phyloP scores from a whole-genome alignment of 1,139 yeast genomes.

The Magnusiomyces clavatus region DNA sequence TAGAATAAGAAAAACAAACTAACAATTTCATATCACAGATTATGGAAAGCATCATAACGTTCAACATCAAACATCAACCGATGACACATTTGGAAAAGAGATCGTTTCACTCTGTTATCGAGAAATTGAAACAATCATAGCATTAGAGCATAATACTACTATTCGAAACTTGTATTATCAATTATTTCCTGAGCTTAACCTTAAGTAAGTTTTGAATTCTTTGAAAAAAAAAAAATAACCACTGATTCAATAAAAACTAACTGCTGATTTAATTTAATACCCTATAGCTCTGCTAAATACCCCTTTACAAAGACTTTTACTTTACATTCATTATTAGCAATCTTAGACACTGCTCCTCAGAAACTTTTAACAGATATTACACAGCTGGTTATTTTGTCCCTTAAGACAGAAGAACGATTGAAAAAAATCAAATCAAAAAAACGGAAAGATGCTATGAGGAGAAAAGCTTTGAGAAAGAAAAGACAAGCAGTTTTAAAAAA shows the following conservation, averaged over 20 bases:
- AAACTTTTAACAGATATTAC: not conserved
- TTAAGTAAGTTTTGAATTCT: not conserved
- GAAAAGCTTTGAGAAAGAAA: not conserved
- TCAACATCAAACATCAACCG: not conserved
- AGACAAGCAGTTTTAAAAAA: not conserved
- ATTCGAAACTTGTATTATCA: constrained; percentile 13
- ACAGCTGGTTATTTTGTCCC: not conserved
- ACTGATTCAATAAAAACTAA: not conserved
- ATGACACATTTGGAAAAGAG: not conserved
- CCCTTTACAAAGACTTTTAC: constrained; percentile 13
- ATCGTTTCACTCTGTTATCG: not conserved
- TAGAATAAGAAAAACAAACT: not conserved
- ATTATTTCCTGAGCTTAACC: constrained; percentile 11
- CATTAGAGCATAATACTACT: constrained; percentile 15
- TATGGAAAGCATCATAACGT: no score
- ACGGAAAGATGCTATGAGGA: not conserved
- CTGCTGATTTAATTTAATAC: no score
- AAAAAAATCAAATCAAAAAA: not conserved
- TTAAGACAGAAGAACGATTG: not conserved
- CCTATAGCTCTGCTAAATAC: constrained; percentile 10
- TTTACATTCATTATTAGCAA: constrained; percentile 6
- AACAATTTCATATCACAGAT: no score
- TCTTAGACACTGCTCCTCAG: not conserved
- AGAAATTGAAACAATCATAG: constrained; percentile 7
- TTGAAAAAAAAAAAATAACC: not conserved